These are phyloP conservation scores for Coprinellus micaceus DNA, from an alignment of 768 basidiomycete genomes.

Conservation along the genomic window DNA sequence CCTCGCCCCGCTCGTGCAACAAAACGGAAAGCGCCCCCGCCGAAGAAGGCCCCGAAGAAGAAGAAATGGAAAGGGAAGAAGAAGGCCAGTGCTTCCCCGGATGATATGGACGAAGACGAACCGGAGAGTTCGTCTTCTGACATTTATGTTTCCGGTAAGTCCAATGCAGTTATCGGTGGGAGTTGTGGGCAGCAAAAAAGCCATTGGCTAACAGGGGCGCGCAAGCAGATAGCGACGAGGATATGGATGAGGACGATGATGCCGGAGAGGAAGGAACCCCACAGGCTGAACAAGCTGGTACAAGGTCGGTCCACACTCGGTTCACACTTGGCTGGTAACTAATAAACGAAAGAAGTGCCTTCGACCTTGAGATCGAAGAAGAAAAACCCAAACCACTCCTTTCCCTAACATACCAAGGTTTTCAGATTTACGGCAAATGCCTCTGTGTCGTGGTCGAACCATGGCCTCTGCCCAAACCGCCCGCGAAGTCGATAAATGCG, in stretches of 20 bases:
- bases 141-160: constrained; percentile 2
- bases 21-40: constrained; percentile 1
- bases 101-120: constrained; percentile 1
- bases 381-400: constrained; percentile 74
- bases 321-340: neutral
- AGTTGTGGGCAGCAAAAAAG: too few species aligned
- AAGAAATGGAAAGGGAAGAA: constrained; percentile 10
- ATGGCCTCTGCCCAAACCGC: constrained; percentile 48
- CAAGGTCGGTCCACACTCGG: neutral
- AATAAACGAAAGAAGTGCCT: constrained; percentile 11
- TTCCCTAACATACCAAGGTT: constrained; percentile 65
- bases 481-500: constrained; percentile 1
- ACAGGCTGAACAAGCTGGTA: neutral
- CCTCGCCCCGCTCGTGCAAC: neutral
- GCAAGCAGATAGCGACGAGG: constrained; percentile 11
- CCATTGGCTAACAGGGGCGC: too few species aligned
- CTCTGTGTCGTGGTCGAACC: constrained; percentile 84
- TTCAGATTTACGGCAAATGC: constrained; percentile 66
- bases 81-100: neutral
- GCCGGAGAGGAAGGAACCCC: neutral
- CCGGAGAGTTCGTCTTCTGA: neutral
- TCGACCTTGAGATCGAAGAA: constrained; percentile 51
- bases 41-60: constrained; percentile 13
- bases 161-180: too few species aligned
- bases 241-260: constrained; percentile 6